Evolutionary conservation across 495 filamentous ascomycete genomes (phyloP).

Genomic region (Aspergillus egyptiacus): DNA sequence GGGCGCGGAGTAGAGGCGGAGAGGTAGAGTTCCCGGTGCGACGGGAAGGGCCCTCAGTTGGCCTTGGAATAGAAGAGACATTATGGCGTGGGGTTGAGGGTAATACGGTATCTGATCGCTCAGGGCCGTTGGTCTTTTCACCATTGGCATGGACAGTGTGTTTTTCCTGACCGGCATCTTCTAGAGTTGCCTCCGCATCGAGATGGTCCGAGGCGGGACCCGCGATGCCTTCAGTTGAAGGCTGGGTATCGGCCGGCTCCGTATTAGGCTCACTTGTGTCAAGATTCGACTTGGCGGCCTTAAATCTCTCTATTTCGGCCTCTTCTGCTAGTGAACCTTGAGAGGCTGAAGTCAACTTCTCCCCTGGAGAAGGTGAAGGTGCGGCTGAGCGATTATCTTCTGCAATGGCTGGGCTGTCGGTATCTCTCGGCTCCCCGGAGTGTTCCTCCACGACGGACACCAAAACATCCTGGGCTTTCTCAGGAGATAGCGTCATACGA

Average conservation of each 20-base stretch:
- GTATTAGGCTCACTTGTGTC: slow-evolving; percentile 34
- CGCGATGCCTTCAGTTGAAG: slow-evolving; percentile 9
- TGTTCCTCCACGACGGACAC: slow-evolving; percentile 66
- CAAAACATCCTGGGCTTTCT: slow-evolving; percentile 62
- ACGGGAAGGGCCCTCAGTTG: slow-evolving; percentile 38
- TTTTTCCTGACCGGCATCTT: background rate
- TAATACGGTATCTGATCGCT: background rate
- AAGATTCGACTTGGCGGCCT: slow-evolving; percentile 68
- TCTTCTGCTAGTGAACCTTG: slow-evolving; percentile 17
- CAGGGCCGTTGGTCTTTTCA: slow-evolving; percentile 7
- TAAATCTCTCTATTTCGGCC: slow-evolving; percentile 40
- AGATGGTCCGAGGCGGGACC: slow-evolving; percentile 12
- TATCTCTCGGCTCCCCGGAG: slow-evolving; percentile 32
- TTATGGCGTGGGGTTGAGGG: slow-evolving; percentile 25
- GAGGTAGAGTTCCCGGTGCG: slow-evolving; percentile 43
- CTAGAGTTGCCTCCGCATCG: slow-evolving; percentile 7
- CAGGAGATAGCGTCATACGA: slow-evolving; percentile 55
- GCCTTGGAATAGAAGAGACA: slow-evolving; percentile 49
- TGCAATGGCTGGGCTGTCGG: slow-evolving; percentile 6
- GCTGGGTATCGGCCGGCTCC: slow-evolving; percentile 5
- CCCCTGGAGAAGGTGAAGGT: slow-evolving; percentile 15
- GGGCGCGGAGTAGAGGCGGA: slow-evolving; percentile 61
- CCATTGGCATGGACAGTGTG: background rate
- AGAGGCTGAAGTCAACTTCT: slow-evolving; percentile 18
- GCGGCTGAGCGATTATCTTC: slow-evolving; percentile 18